phyloP scores from a whole-genome alignment of 2,329 filamentous ascomycete genomes.

The Pseudocercospora fijiensis region DNA sequence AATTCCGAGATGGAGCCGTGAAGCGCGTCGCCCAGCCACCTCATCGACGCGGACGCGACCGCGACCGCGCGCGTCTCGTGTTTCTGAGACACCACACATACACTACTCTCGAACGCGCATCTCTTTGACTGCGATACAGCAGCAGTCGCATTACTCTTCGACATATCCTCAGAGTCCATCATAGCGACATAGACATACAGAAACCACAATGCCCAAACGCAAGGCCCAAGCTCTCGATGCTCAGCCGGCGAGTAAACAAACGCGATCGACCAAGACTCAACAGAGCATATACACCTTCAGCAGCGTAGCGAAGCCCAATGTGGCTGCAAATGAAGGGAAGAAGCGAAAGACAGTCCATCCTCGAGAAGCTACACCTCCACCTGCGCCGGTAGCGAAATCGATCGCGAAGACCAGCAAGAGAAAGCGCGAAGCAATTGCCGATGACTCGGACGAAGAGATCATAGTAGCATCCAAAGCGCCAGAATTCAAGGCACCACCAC shows the following conservation, averaged over 20 bases:
- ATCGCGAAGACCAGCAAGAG: constrained; percentile 27
- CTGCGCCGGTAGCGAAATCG: constrained; percentile 7
- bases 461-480: constrained; percentile 10
- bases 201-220: constrained; percentile 35
- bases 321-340: constrained; percentile 21
- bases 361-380: constrained; percentile 23
- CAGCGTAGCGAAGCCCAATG: constrained; percentile 24
- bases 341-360: constrained; percentile 27
- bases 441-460: constrained; percentile 30
- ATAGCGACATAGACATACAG: constrained; percentile 58
- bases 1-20: not conserved
- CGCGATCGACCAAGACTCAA: constrained; percentile 21
- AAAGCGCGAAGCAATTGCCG: constrained; percentile 29
- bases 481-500: constrained; percentile 2
- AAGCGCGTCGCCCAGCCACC: constrained; percentile 6
- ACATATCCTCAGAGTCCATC: constrained; percentile 20
- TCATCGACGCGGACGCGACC: not conserved
- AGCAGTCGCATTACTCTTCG: constrained; percentile 8
- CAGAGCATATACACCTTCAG: constrained; percentile 30
- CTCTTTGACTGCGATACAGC: not conserved
- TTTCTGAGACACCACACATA: not conserved
- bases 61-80: constrained; percentile 6
- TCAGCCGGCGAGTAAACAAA: constrained; percentile 29
- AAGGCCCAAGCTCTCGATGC: constrained; percentile 29
- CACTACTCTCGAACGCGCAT: not conserved